Base-by-base conservation (phyloP, 148 eudicot genomes). In the Cornus florida region DNA sequence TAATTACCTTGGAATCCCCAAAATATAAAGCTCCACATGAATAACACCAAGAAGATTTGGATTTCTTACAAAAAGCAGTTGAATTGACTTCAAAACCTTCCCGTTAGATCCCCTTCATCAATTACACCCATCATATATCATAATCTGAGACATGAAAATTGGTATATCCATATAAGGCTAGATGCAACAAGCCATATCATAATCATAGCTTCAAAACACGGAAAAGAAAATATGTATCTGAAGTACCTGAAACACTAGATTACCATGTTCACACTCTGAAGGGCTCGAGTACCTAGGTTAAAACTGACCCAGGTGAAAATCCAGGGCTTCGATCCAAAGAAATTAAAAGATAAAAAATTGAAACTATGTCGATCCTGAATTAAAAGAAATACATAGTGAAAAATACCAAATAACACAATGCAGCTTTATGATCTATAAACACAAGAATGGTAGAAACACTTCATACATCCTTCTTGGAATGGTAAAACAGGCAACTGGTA, bases 261-360 rank as follows among this genome's bases (percentile, higher is more conserved):
- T 72, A 72, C 16, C 16, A 16, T 22, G 74, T 56, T 46, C 60
- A 72, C 60, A 24, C 74, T 23, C 74, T 48, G 74, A 72, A 22
- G 62, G 35, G 22, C 74, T 43, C 23, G 38, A 22, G 76, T 73
- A 57, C 76, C 76, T 56, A 57, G 64, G 43, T 56, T 73, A 73
- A 73, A 73, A 73, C 67, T 32, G 67, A 73, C 17, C 67, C 65
- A 17, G 67, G 76, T 73, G 76, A 73, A 73, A 12, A 73, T 73
- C 67, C 24, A 57, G 24, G 43, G 43, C 41, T 73, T 48, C 24
- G 43, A 73, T 73, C 76, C 66, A 73, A 57, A 73, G 76, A 14
- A 56, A 73, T 56, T 73, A 73, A 32, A 53, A 41, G 11, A 73
- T 28, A 14, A 53, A 57, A 17, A 33, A 31, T 46, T 39, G 10